Conservation (phyloP, 192 early-diverging fungal genomes). For the Diversispora eburnea region DNA sequence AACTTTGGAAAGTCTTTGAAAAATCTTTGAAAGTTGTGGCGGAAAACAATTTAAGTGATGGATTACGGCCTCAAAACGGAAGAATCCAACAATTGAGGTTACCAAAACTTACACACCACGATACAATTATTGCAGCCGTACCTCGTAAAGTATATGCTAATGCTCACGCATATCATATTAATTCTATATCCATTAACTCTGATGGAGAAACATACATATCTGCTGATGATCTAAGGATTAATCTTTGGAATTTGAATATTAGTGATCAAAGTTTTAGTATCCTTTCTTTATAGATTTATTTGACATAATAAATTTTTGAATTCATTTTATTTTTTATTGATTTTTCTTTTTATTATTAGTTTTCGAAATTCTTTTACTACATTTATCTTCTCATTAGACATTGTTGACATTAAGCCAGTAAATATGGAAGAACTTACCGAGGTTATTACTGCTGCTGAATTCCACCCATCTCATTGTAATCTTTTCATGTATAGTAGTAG, state of each 20-base stretch:
- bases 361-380: slow-evolving; percentile 5
- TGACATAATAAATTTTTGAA: neutral
- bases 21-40: slow-evolving; percentile 93
- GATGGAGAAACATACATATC: slow-evolving; percentile 97
- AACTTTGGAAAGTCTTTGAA: slow-evolving; percentile 99
- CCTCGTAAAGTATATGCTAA: slow-evolving; percentile 91
- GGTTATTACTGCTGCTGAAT: slow-evolving; percentile 98
- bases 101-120: slow-evolving; percentile 88
- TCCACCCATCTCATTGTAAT: slow-evolving; percentile 95
- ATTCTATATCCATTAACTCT: slow-evolving; percentile 98
- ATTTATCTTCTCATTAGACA: slow-evolving; percentile 55
- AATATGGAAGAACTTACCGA: slow-evolving; percentile 99
- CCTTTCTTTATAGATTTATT: neutral
- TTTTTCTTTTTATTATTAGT: neutral
- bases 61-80: slow-evolving; percentile 37
- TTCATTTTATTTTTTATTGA: neutral
- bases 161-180: slow-evolving; percentile 99
- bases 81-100: slow-evolving; percentile 56
- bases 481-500: slow-evolving; percentile 98
- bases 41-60: slow-evolving; percentile 84
- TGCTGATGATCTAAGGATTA: slow-evolving; percentile 97
- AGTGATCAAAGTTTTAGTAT: slow-evolving; percentile 97
- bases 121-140: slow-evolving; percentile 93
- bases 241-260: slow-evolving; percentile 97
- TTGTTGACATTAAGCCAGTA: slow-evolving; percentile 99